Base-by-base conservation (phyloP, 1,284 basidiomycete species). In the Cutaneotrichosporon sp. region DNA sequence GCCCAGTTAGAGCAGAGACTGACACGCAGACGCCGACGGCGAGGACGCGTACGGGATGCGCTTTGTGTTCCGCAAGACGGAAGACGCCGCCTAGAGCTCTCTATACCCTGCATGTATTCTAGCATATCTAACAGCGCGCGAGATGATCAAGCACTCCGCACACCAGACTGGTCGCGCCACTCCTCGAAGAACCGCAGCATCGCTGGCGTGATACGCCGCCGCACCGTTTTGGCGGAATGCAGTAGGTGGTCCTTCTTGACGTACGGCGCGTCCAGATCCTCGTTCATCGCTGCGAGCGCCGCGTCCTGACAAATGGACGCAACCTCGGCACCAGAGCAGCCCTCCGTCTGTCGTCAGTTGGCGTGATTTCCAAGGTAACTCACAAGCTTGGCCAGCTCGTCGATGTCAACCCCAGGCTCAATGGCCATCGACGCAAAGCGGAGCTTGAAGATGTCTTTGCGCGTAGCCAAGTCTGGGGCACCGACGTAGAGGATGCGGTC, bases 311-410 rank as follows among this genome's bases (percentile, higher is more conserved):
- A 97, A 46, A 98, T 81, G 1, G 87, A 84, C 7, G 84, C 81
- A 23, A 98, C 85, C 69, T 99, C 96, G 7, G 96, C 96, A 10
- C 96, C 96, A 12, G 94, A 97, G 68, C 90, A 98, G 1, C 94
- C 96, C 10, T 88, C 84, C 4, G 90, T 88, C 92, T 97, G 61
- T 3, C 20, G 51, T 53, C 42, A 53, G 47, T 34, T 38, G 9
- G 7, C 13, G 2, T 34, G 20, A 5, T 3, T n/a, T 8, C 15
- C n/a, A 5, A 30, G 5, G 26, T 10, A 1, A 76, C 82, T 67
- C 60, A 89, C 93, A 74, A 93, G 76, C 36, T 71, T 56, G 0
- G 92, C 91, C 33, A 98, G 81, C 53, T 80, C 79, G 4, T 78
- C 74, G 14, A 92, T 61, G 60, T 94, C 81, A 1, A 94, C 76